A percentile compares a stretch with the other conserved stretches of the same genome.
phyloP scores from a whole-genome alignment of 257 asterid species.

The Catharanthus roseus region DNA sequence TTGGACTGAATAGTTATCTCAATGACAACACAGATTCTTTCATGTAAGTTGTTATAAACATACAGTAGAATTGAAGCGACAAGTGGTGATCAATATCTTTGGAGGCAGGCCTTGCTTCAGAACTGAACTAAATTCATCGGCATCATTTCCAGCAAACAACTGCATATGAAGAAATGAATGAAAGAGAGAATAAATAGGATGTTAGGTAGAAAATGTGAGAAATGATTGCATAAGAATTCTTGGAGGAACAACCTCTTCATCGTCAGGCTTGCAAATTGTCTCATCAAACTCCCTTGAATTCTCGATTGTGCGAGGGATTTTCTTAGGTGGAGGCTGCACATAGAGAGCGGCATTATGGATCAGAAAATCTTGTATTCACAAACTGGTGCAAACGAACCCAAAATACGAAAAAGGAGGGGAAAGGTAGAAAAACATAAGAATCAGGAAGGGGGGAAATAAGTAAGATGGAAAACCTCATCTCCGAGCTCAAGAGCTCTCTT shows the following conservation, averaged over 20 bases:
- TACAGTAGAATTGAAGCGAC: conserved; percentile 87
- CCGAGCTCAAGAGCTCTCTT: conserved; percentile 84
- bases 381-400: background rate
- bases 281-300: conserved; percentile 88
- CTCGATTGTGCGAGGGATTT: conserved; percentile 77
- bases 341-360: background rate
- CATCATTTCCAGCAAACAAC: conserved; percentile 79
- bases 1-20: background rate
- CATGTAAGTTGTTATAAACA: conserved; percentile 10
- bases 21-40: background rate
- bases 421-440: too few species aligned
- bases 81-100: conserved; percentile 77
- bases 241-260: conserved; percentile 58
- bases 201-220: background rate
- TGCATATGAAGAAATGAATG: conserved; percentile 8
- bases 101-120: conserved; percentile 57
- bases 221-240: background rate
- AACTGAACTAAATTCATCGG: conserved; percentile 73
- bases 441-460: background rate
- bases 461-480: conserved; percentile 44
- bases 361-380: background rate
- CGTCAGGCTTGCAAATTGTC: conserved; percentile 89
- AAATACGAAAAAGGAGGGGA: background rate
- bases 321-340: conserved; percentile 52
- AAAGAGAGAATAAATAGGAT: background rate